phyloP scores from a whole-genome alignment of 2,329 filamentous ascomycete species.

The Penicillium decumbens region DNA sequence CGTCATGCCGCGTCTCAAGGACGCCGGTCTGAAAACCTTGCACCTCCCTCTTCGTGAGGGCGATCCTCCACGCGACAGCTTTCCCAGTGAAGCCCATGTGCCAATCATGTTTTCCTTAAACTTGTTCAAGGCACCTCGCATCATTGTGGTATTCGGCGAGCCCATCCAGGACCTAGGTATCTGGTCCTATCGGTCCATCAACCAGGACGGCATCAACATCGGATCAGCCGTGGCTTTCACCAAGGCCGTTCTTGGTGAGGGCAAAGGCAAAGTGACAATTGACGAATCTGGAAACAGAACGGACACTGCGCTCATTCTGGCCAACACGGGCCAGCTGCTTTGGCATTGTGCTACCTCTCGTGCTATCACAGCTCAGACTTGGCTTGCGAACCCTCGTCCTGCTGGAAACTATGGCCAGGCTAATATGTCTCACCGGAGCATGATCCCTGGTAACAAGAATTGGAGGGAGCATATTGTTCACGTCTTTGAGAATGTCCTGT shows the following conservation, averaged over 20 bases:
- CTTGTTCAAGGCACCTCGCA: constrained; percentile 54
- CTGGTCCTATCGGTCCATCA: constrained; percentile 64
- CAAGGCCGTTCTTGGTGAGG: constrained; percentile 38
- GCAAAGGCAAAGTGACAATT: neutral
- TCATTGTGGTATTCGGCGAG: constrained; percentile 73
- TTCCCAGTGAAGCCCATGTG: constrained; percentile 53
- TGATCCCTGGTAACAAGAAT: constrained; percentile 56
- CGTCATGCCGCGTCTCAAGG: constrained; percentile 58
- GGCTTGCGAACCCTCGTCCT: constrained; percentile 56
- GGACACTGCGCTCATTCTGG: constrained; percentile 57
- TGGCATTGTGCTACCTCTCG: constrained; percentile 66
- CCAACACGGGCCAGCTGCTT: constrained; percentile 71
- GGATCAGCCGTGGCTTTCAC: constrained; percentile 68
- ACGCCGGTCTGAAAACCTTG: constrained; percentile 56
- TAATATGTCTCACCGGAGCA: constrained; percentile 54
- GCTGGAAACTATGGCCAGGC: constrained; percentile 58
- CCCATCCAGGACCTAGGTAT: constrained; percentile 67
- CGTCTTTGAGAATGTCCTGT: constrained; percentile 62
- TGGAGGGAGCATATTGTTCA: constrained; percentile 60
- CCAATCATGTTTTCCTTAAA: constrained; percentile 63
- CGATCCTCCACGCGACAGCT: neutral
- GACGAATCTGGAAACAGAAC: neutral
- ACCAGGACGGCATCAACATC: constrained; percentile 60
- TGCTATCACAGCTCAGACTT: constrained; percentile 56
- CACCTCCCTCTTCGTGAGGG: constrained; percentile 56